These are phyloP conservation scores for Calonectria pteridis DNA, from an alignment of 2,329 filamentous ascomycete genomes.

Conservation along the genomic window DNA sequence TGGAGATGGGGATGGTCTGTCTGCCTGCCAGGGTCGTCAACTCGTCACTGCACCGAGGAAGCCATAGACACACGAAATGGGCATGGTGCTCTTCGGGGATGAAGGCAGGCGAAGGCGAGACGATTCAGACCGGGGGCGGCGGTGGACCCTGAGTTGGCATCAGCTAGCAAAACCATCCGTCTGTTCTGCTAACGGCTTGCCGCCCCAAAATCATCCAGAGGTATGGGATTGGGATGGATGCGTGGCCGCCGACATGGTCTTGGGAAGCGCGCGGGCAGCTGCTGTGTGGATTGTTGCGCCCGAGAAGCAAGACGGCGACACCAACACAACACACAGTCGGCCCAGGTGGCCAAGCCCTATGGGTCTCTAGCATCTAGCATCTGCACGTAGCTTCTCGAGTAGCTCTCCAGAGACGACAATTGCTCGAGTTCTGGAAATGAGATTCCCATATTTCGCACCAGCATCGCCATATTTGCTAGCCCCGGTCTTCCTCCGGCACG, in stretches of 20 bases:
- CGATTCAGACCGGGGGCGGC: constrained; percentile 12
- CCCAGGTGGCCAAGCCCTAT: neutral
- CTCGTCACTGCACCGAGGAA: constrained; percentile 23
- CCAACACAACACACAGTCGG: neutral
- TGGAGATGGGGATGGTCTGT: constrained; percentile 31
- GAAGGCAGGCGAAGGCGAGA: constrained; percentile 12
- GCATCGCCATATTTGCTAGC: neutral
- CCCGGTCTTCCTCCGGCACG: constrained; percentile 4
- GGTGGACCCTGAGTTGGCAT: constrained; percentile 15
- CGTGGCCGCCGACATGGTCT: neutral
- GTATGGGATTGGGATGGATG: constrained; percentile 15
- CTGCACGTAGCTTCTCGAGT: neutral
- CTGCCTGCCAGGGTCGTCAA: constrained; percentile 37
- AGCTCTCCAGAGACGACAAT: neutral
- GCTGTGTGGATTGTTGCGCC: constrained; percentile 2
- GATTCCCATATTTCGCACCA: constrained; percentile 2
- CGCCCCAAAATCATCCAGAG: constrained; percentile 4
- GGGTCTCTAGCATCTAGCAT: neutral
- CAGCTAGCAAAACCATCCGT: constrained; percentile 11
- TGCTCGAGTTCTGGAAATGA: constrained; percentile 8
- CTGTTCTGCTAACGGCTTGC: constrained; percentile 20
- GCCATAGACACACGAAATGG: constrained; percentile 10
- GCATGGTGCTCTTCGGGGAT: constrained; percentile 5
- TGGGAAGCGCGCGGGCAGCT: neutral
- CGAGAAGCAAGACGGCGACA: neutral